A percentile compares a stretch with the other conserved stretches of the same genome.
Conservation (phyloP, 1,139 yeast genomes). For the Kodamaea sp. region DNA sequence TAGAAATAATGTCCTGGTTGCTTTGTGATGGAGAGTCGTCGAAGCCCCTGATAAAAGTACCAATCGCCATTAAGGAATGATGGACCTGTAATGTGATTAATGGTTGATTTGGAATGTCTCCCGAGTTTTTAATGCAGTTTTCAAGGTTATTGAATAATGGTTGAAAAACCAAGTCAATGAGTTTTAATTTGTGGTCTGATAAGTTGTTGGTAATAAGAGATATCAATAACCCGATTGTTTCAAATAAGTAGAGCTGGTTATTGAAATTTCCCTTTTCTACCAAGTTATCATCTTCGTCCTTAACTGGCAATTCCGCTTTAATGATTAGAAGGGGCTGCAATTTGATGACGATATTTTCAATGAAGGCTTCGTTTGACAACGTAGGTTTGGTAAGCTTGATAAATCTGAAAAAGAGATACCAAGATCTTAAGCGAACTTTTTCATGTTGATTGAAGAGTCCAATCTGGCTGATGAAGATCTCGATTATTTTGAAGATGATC, state of each 20-base stretch:
- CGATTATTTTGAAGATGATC: conserved; percentile 65
- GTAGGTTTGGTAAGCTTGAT: conserved; percentile 72
- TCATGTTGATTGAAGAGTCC: conserved; percentile 77
- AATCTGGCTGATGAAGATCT: conserved; percentile 73
- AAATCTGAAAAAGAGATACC: conserved; percentile 88
- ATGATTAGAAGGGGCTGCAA: conserved; percentile 55
- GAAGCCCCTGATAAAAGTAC: conserved; percentile 86
- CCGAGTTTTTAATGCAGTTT: conserved; percentile 45
- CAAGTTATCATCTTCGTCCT: conserved; percentile 54
- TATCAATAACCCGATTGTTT: conserved; percentile 70
- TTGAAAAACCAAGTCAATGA: conserved; percentile 64
- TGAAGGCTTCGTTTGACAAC: conserved; percentile 42
- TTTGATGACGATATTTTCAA: conserved; percentile 40
- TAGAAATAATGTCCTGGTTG: conserved; percentile 43
- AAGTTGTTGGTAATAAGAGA: conserved; percentile 45
- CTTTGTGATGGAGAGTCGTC: conserved; percentile 42
- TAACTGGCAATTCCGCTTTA: conserved; percentile 56
- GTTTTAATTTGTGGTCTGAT: conserved; percentile 37
- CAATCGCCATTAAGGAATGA: conserved; percentile 84
- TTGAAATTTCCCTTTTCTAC: conserved; percentile 67
- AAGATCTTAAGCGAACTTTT: conserved; percentile 78
- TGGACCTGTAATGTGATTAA: conserved; percentile 71
- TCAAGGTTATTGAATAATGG: conserved; percentile 83
- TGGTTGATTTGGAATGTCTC: conserved; percentile 36
- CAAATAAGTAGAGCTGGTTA: conserved; percentile 80